phyloP scores from a whole-genome alignment of 2,329 filamentous ascomycete species.

The Teratosphaeria pseudoeucalypti region DNA sequence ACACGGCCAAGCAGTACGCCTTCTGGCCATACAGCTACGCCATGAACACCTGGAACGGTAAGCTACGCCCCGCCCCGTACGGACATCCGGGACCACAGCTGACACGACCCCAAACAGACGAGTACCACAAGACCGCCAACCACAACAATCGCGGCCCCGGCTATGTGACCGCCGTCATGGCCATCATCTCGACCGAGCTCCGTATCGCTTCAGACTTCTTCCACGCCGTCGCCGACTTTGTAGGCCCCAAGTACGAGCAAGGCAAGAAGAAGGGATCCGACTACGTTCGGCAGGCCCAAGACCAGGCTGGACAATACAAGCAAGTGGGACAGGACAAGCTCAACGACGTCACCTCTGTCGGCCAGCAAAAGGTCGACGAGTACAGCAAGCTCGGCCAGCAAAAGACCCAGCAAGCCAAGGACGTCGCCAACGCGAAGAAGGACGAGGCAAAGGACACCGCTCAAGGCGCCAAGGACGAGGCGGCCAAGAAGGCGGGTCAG shows the following conservation, averaged over 20 bases:
- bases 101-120: slow-evolving; percentile 15
- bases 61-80: slow-evolving; percentile 1
- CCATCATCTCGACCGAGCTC: slow-evolving; percentile 26
- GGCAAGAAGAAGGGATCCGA: slow-evolving; percentile 23
- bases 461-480: slow-evolving; percentile 10
- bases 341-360: slow-evolving; percentile 12
- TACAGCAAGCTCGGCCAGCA: slow-evolving; percentile 17
- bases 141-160: slow-evolving; percentile 21
- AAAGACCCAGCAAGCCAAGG: slow-evolving; percentile 17
- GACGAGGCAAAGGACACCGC: slow-evolving; percentile 14
- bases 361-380: slow-evolving; percentile 21
- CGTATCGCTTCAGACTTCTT: slow-evolving; percentile 25
- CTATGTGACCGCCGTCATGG: slow-evolving; percentile 20
- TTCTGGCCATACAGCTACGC: slow-evolving; percentile 41
- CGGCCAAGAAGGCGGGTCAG: slow-evolving; percentile 2
- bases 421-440: slow-evolving; percentile 7
- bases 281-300: slow-evolving; percentile 16
- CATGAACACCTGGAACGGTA: slow-evolving; percentile 23
- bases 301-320: slow-evolving; percentile 18
- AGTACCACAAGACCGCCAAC: slow-evolving; percentile 28
- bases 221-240: slow-evolving; percentile 21
- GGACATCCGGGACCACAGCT: neutral
- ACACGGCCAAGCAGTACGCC: slow-evolving; percentile 52
- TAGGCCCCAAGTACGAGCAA: slow-evolving; percentile 26
- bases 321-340: slow-evolving; percentile 18